These are phyloP conservation scores for Besnoitia besnoiti DNA, from an alignment of 169 alveolate genomes.

Conservation along the genomic window DNA sequence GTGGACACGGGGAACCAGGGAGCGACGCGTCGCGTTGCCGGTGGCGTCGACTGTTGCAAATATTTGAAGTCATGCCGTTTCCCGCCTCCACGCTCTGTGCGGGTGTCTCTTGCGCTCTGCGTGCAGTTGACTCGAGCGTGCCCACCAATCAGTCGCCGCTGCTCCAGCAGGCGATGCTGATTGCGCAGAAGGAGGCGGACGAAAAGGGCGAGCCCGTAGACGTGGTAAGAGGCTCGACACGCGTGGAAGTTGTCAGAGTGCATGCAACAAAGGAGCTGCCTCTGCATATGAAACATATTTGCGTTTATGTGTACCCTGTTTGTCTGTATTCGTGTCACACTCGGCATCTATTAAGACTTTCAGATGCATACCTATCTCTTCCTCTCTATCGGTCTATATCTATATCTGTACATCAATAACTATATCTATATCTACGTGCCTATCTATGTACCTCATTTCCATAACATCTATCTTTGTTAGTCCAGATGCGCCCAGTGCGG, in stretches of 20 bases:
- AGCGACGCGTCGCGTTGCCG: no score
- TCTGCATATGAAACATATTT: no score
- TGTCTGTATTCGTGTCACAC: no score
- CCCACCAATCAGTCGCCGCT: background rate
- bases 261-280: background rate
- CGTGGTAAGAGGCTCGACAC: background rate
- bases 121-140: background rate
- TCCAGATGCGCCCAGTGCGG: no score
- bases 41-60: no score
- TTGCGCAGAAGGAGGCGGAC: constrained; percentile 14
- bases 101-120: background rate
- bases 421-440: no score
- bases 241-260: background rate
- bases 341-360: background rate
- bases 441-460: no score
- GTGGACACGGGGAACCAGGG: no score
- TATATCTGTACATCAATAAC: no score
- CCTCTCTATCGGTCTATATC: background rate
- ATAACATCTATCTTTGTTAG: no score
- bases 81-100: no score
- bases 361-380: background rate
- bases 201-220: background rate
- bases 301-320: background rate
- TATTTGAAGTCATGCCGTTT: no score
- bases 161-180: background rate